Evolutionary conservation across 768 basidiomycete genomes (phyloP).

Genomic region (Leccinum fibrillosum): DNA sequence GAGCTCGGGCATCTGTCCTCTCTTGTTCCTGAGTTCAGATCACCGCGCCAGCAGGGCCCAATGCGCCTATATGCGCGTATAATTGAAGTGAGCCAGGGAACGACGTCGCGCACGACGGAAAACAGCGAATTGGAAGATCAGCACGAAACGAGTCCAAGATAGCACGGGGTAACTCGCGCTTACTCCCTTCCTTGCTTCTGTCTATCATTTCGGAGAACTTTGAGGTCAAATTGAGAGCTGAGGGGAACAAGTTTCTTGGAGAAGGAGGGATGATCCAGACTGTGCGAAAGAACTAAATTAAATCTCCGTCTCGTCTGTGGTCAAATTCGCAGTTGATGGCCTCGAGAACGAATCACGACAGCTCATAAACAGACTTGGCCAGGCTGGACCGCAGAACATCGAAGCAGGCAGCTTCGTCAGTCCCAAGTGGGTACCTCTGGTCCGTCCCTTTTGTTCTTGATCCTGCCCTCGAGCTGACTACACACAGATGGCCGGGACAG

Average conservation of each 20-base stretch:
- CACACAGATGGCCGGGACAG: slow-evolving; percentile 81
- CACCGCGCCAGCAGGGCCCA: neutral
- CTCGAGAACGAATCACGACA: no score
- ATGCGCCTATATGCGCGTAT: neutral
- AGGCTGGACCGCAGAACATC: slow-evolving; percentile 65
- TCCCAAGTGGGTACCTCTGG: slow-evolving; percentile 93
- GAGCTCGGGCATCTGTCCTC: slow-evolving; percentile 58
- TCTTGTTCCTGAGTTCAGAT: slow-evolving; percentile 45
- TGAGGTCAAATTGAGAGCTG: no score
- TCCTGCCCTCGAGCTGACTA: neutral
- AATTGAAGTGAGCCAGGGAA: neutral
- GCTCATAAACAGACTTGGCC: slow-evolving; percentile 70
- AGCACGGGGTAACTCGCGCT: no score
- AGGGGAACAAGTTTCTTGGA: no score
- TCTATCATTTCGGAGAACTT: slow-evolving; percentile 7
- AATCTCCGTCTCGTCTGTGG: no score
- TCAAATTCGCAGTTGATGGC: no score
- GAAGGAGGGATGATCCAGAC: no score
- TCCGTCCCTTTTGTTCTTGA: slow-evolving; percentile 15
- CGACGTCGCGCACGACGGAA: neutral
- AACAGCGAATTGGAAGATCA: slow-evolving; percentile 10
- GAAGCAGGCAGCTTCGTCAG: slow-evolving; percentile 91
- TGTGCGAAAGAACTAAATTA: no score
- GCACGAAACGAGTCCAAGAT: slow-evolving; percentile 4
- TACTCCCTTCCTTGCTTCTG: slow-evolving; percentile 44